phyloP scores from a whole-genome alignment of 306 rosid genomes.

The Cyamopsis tetragonoloba region DNA sequence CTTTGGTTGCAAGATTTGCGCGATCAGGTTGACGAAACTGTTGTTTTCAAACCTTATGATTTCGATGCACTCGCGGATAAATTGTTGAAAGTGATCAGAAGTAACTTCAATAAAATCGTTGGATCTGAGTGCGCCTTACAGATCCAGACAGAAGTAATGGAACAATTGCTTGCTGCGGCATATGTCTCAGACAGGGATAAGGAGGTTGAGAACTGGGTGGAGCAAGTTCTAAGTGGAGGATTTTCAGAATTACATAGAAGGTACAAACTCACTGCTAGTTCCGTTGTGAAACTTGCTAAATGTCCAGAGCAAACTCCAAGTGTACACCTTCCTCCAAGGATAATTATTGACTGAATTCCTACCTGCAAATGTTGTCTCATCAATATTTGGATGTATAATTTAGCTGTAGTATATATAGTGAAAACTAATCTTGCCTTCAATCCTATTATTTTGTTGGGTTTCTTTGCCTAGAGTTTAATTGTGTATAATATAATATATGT shows the following conservation, averaged over 20 bases:
- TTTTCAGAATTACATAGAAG: constrained; percentile 53
- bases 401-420: constrained; percentile 51
- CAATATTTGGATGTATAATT: constrained; percentile 44
- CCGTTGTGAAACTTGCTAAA: constrained; percentile 51
- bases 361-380: constrained; percentile 16
- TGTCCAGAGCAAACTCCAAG: constrained; percentile 46
- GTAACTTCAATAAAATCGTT: constrained; percentile 46
- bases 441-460: constrained; percentile 52
- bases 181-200: constrained; percentile 45
- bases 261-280: constrained; percentile 39
- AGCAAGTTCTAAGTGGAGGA: constrained; percentile 57
- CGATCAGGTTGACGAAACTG: constrained; percentile 53
- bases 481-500: constrained; percentile 54
- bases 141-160: constrained; percentile 57
- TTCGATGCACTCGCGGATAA: constrained; percentile 62
- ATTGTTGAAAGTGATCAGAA: constrained; percentile 40
- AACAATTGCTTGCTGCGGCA: constrained; percentile 67
- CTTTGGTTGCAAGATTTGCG: constrained; percentile 68
- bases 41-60: constrained; percentile 65
- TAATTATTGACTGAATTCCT: constrained; percentile 44
- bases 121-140: constrained; percentile 45
- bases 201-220: constrained; percentile 77
- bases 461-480: constrained; percentile 32
- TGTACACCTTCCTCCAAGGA: constrained; percentile 54
- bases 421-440: constrained; percentile 35